Evolutionary conservation across 768 basidiomycete species (phyloP), one percentile per base, ranked within the genome.

Genomic region (Gloeostereum incarnatum): DNA sequence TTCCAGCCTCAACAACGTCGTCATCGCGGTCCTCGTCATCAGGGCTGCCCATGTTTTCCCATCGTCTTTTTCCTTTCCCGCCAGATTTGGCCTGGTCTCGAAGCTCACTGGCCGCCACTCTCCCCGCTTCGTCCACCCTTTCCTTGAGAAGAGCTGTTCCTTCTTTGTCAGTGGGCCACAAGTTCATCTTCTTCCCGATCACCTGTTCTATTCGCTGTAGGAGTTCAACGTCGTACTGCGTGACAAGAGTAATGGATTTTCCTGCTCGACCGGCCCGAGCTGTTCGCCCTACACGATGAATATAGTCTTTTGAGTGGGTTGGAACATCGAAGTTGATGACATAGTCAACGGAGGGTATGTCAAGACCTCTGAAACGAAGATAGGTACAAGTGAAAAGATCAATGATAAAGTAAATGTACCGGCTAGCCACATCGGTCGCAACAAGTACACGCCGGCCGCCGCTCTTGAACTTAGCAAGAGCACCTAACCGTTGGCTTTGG

Each of bases 391-490:
- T n/a, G 17, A 25, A 9, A n/a, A 31, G 4, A 23, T 20, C 8
- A n/a, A 27, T 14, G 26, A 40, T 20, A 17, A 34, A 25, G 18
- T 17, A 20, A 30, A 62, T 80, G 49, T 45, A 84, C 80, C 90
- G 81, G 59, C 85, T 89, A 18, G 96, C 96, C 39, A 99, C 79
- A 57, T 99, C 96, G 0, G 96, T 99, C 13, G 96, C 96, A 6
- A 99, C 90, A 6, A 99, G 62, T 39, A 99, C 75, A 47, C 73
- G 86, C 40, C 90, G 69, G n/a, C 84, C 86, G 6, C 96, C 96
- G 40, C 82, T 82, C 62, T 93, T 96, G 61, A 99, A 98, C 60
- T 97, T 97, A 36, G 78, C 83, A 17, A 99, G 65, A 18, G 94
- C 89, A 32, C 93, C 96, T 30, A 98, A 64, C 6, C 96, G 81